These are phyloP conservation scores for Pseudozyma hubeiensis DNA, from an alignment of 1,284 basidiomycete genomes.

Conservation along the genomic window DNA sequence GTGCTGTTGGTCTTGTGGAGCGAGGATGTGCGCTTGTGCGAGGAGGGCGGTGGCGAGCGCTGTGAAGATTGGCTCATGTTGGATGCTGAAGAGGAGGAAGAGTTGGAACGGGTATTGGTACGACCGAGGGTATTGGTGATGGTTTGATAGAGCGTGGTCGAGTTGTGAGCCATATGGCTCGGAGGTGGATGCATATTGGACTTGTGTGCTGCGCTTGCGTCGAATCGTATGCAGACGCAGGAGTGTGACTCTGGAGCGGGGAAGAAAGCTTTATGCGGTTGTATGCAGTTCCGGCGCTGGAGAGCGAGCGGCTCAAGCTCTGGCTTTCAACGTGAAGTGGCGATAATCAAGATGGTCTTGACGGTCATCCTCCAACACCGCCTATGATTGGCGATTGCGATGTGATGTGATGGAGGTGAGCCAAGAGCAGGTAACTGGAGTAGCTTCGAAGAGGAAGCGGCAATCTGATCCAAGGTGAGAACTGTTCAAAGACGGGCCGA, in stretches of 20 bases:
- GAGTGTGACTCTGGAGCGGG: background rate
- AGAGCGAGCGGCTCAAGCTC: slow-evolving; percentile 3
- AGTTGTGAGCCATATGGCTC: slow-evolving; percentile 48
- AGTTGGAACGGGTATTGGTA: slow-evolving; percentile 43
- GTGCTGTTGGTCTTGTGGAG: slow-evolving; percentile 14
- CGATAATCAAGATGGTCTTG: background rate
- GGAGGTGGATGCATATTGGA: slow-evolving; percentile 52
- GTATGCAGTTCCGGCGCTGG: background rate
- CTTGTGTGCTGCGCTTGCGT: background rate
- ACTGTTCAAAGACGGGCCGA: background rate
- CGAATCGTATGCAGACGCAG: slow-evolving; percentile 5
- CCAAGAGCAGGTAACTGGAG: background rate
- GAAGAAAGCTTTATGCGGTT: background rate
- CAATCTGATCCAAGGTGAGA: background rate
- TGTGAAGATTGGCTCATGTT: slow-evolving; percentile 43
- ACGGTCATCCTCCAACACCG: slow-evolving; percentile 2
- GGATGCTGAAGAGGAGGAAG: slow-evolving; percentile 41
- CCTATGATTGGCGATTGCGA: background rate
- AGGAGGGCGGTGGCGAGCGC: slow-evolving; percentile 25
- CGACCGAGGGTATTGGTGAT: slow-evolving; percentile 45
- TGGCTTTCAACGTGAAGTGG: background rate
- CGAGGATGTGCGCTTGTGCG: slow-evolving; percentile 38
- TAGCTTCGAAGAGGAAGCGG: background rate
- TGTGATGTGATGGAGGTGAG: background rate
- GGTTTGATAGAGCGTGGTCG: slow-evolving; percentile 48